Evolutionary conservation across 371 early-diverging fungal species (phyloP).

Genomic region (Mucor plumbeus): DNA sequence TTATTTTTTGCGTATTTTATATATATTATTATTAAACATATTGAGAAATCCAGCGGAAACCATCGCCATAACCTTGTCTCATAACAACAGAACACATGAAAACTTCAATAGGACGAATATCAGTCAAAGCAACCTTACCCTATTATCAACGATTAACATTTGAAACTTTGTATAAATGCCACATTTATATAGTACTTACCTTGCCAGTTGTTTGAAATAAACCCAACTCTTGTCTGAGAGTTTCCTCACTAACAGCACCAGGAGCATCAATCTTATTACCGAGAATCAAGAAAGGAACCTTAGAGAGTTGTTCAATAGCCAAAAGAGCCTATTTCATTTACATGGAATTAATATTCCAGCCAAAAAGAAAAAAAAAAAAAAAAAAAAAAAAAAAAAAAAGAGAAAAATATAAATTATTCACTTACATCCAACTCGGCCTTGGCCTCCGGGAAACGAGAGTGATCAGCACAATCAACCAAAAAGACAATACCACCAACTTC

Average conservation of each 20-base stretch:
- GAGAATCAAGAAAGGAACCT: constrained; percentile 92
- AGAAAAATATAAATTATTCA: not conserved
- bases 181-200: constrained; percentile 40
- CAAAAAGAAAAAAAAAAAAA: not conserved
- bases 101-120: constrained; percentile 95
- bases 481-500: constrained; percentile 97
- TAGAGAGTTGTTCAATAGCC: constrained; percentile 90
- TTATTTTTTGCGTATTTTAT: not conserved
- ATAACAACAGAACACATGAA: constrained; percentile 98
- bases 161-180: not conserved
- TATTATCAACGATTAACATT: constrained; percentile 22
- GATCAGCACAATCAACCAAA: constrained; percentile 93
- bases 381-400: too few species aligned
- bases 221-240: constrained; percentile 85
- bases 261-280: constrained; percentile 98
- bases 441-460: constrained; percentile 83
- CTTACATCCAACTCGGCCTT: constrained; percentile 95
- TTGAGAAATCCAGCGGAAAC: constrained; percentile 93
- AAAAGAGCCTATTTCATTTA: constrained; percentile 74
- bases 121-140: constrained; percentile 91
- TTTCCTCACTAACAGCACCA: constrained; percentile 94
- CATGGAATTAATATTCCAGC: not conserved
- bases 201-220: constrained; percentile 97
- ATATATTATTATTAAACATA: constrained; percentile 66
- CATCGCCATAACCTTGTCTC: constrained; percentile 98